Conservation (phyloP, 495 filamentous ascomycete species). For the Pyrenopolyporus hunteri region DNA sequence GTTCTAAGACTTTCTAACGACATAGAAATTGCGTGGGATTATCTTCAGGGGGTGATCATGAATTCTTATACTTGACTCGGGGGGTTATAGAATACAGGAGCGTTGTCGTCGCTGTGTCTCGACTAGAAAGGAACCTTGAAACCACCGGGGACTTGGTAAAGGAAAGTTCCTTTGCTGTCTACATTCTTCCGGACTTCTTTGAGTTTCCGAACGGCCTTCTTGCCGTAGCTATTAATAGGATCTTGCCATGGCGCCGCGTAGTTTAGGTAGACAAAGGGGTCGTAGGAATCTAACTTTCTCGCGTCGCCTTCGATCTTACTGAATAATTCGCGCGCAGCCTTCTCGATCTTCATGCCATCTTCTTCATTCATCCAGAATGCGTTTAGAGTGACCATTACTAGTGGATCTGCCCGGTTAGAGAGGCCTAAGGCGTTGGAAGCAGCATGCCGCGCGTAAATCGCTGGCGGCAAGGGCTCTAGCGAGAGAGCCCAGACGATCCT, state of each 20-base stretch:
- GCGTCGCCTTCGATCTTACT: conserved; percentile 4
- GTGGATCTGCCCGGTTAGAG: conserved; percentile 36
- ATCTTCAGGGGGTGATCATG: too few species aligned
- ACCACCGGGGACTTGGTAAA: conserved; percentile 43
- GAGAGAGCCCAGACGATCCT: conserved; percentile 32
- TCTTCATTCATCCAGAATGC: neutral
- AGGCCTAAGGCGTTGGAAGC: conserved; percentile 57
- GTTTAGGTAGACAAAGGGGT: conserved; percentile 43
- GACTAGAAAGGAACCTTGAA: conserved; percentile 33
- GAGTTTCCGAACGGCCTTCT: conserved; percentile 47
- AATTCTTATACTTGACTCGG: too few species aligned
- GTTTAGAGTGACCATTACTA: conserved; percentile 1
- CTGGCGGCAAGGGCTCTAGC: conserved; percentile 52
- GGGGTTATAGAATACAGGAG: too few species aligned
- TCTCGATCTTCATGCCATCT: conserved; percentile 10
- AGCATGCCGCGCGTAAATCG: conserved; percentile 47
- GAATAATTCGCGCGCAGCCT: conserved; percentile 1
- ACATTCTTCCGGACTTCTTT: conserved; percentile 45
- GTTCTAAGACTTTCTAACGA: too few species aligned
- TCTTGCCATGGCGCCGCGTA: conserved; percentile 49
- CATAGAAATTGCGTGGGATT: too few species aligned
- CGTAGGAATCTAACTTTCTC: conserved; percentile 9
- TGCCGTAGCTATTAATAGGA: conserved; percentile 52
- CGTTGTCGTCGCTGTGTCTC: too few species aligned
- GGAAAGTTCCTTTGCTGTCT: conserved; percentile 54